A percentile compares a stretch with the other conserved stretches of the same genome.
These are phyloP conservation scores for Berberis vulgaris DNA, from an alignment of 164 flowering plant genomes.

Conservation along the genomic window DNA sequence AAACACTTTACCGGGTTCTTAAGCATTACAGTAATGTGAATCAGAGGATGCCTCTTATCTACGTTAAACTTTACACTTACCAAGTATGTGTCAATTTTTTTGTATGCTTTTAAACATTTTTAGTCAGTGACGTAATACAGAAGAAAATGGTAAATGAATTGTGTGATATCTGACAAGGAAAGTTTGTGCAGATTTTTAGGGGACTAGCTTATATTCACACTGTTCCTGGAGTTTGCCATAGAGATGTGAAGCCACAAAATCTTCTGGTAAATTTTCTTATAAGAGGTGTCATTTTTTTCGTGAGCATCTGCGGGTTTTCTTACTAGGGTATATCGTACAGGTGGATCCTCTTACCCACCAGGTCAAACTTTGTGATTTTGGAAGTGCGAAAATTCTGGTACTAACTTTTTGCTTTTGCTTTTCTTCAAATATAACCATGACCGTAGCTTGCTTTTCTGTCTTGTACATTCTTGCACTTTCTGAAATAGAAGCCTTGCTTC, in stretches of 20 bases:
- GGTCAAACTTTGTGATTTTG: conserved; percentile 93
- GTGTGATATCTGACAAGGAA: background rate
- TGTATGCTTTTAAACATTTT: background rate
- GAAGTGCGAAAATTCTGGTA: conserved; percentile 87
- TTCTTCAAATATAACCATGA: background rate
- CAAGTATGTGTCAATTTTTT: conserved; percentile 29
- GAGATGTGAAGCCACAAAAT: conserved; percentile 92
- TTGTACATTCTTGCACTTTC: background rate
- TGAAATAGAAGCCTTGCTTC: background rate
- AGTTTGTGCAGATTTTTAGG: conserved; percentile 62
- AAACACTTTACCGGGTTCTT: conserved; percentile 66
- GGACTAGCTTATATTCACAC: conserved; percentile 81
- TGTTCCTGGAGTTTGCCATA: conserved; percentile 54
- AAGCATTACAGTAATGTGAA: conserved; percentile 66
- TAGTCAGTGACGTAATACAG: background rate
- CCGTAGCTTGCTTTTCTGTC: background rate
- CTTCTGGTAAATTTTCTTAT: conserved; percentile 47
- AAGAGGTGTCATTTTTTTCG: background rate
- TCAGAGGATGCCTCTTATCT: conserved; percentile 91
- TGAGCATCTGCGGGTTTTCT: background rate
- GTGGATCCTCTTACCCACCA: conserved; percentile 88
- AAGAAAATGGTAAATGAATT: too few relatives aligned
- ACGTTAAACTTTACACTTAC: conserved; percentile 82
- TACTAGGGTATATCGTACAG: conserved; percentile 21
- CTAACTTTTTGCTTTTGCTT: background rate